Evolutionary conservation across 2,329 filamentous ascomycete genomes (phyloP), one percentile per base, ranked within the genome.

Genomic region (Trichoderma arundinaceum): DNA sequence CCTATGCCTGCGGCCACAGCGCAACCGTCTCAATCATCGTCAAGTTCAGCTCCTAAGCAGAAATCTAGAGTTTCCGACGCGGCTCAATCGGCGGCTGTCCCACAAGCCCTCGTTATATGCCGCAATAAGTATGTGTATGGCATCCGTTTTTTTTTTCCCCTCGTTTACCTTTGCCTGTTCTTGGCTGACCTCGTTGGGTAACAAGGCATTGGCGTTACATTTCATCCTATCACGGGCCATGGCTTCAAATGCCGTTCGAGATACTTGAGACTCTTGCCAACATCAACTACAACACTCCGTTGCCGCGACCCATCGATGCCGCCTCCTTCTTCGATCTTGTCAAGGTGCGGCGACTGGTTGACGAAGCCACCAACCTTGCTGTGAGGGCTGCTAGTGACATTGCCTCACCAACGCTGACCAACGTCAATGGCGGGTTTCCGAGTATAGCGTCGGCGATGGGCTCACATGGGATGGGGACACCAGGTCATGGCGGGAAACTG

Each of bases 171-270:
- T 48, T 22, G 39, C 13, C 28, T 51, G 46, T 12, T 2, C 15
- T 22, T 48, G 3, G 43, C 22, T 58, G 28, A 52, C 52, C n/a
- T 35, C 17, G 22, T 54, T 12, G 48, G 33, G 7, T 17, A 52
- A 28, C 32, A 57, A 94, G 92, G 76, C 91, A 94, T 79, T 94
- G 91, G 92, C 86, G 88, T 69, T 92, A 92, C 76, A 93, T 95
- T 66, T 93, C 91, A 22, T 90, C 89, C 33, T 95, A 92, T 73
- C 89, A 94, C 74, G 92, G 92, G 28, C 88, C 91, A 70, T 95
- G 92, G 92, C 85, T 94, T 13, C 89, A 92, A 76, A 82, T 94
- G 65, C 90, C 91, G 19, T 85, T 88, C 68, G 91, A 94, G 77
- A 86, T 93, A 65, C 88, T 96, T 77, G 90, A 94, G 76, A 88